Conservation (phyloP, 169 alveolate genomes). For the Eimeria mitis region DNA sequence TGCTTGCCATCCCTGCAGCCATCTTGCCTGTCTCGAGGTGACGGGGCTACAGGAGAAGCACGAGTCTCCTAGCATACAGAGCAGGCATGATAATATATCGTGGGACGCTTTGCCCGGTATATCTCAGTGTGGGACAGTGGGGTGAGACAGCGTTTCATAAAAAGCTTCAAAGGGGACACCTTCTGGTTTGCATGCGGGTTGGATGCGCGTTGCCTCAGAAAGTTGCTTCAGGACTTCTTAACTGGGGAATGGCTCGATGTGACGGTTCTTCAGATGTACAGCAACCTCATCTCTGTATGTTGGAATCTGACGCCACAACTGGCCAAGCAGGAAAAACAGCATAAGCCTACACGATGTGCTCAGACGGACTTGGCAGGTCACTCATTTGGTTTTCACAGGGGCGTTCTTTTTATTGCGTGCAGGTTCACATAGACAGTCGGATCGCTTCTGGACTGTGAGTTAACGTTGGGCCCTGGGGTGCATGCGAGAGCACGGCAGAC, state of each 20-base stretch:
- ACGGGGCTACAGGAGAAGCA: not conserved
- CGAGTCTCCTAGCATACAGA: not conserved
- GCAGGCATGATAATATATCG: not conserved
- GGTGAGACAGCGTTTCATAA: not conserved
- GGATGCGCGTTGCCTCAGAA: constrained; percentile 2
- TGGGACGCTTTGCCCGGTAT: not conserved
- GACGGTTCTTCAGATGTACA: constrained; percentile 19
- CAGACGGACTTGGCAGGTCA: not conserved
- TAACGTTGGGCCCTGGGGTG: not conserved
- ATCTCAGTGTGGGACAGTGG: not conserved
- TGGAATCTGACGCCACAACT: not conserved
- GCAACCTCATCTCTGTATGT: constrained; percentile 1
- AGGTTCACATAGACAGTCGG: not conserved
- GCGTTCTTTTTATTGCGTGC: not conserved
- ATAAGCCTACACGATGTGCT: not conserved
- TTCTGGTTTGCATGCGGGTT: not conserved
- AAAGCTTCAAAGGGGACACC: not conserved
- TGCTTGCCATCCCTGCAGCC: not conserved
- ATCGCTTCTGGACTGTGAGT: constrained; percentile 6
- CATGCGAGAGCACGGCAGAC: not conserved
- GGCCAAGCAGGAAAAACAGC: not conserved
- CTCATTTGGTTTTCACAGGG: not conserved
- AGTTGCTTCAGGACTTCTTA: not conserved
- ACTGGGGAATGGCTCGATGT: constrained; percentile 4
- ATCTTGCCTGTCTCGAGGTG: not conserved